These are phyloP conservation scores for Trichoderma koningiopsis DNA, from an alignment of 2,329 filamentous ascomycete species.

Conservation along the genomic window DNA sequence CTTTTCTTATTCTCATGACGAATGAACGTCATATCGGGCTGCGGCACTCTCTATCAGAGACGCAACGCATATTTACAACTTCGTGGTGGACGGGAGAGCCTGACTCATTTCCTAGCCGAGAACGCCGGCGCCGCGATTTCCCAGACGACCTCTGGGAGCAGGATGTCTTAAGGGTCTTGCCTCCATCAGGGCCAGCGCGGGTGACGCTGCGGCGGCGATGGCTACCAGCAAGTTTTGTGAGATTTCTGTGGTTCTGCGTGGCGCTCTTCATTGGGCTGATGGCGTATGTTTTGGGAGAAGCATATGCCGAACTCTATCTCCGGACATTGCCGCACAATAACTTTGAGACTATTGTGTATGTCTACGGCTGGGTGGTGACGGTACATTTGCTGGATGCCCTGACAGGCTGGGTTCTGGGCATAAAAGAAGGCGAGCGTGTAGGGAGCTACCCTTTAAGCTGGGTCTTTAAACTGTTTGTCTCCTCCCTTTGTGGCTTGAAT, in stretches of 20 bases:
- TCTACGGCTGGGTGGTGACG: conserved; percentile 70
- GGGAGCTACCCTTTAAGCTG: conserved; percentile 71
- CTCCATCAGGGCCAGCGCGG: conserved; percentile 33
- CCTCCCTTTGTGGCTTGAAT: background rate
- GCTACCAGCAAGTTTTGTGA: conserved; percentile 67
- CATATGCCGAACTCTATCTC: conserved; percentile 69
- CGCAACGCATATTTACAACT: conserved; percentile 66
- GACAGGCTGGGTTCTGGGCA: conserved; percentile 68
- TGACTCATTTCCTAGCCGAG: conserved; percentile 49
- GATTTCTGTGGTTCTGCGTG: conserved; percentile 70
- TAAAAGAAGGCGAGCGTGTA: conserved; percentile 65
- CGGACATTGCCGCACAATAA: conserved; percentile 67
- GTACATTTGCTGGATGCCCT: conserved; percentile 66
- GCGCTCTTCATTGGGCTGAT: conserved; percentile 64
- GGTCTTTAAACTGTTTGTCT: conserved; percentile 67
- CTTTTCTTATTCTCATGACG: conserved; percentile 63
- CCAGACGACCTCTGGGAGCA: conserved; percentile 44
- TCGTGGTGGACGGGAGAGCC: conserved; percentile 67
- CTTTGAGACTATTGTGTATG: conserved; percentile 67
- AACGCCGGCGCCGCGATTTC: conserved; percentile 45
- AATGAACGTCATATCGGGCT: conserved; percentile 65
- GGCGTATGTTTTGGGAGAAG: conserved; percentile 68
- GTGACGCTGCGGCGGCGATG: conserved; percentile 54
- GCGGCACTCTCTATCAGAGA: conserved; percentile 64
- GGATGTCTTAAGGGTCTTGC: conserved; percentile 36